These are phyloP conservation scores for Simmondsia chinensis DNA, from an alignment of 148 eudicot genomes.

Conservation along the genomic window DNA sequence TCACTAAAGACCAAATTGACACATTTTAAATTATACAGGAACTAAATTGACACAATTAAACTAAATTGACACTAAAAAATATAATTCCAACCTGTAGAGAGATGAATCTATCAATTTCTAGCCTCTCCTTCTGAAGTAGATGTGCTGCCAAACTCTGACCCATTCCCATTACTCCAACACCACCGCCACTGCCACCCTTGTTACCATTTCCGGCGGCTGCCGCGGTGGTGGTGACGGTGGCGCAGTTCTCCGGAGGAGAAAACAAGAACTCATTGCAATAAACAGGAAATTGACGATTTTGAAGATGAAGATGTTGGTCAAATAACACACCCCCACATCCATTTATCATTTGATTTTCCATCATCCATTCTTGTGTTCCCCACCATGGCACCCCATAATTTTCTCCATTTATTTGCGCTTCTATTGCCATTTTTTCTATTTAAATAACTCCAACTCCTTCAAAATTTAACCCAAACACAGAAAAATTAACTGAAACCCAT, in stretches of 20 bases:
- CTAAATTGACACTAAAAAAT: not conserved
- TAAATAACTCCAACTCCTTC: too few relatives aligned
- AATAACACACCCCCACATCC: too few relatives aligned
- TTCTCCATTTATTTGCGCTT: conserved; percentile 40
- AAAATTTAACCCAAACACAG: too few relatives aligned
- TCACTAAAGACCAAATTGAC: too few relatives aligned
- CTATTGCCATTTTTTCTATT: conserved; percentile 75
- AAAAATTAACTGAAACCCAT: too few relatives aligned
- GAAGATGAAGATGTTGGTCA: too few relatives aligned
- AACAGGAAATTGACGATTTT: too few relatives aligned
- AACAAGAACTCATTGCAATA: too few relatives aligned
- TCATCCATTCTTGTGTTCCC: conserved; percentile 17
- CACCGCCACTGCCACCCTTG: conserved; percentile 8
- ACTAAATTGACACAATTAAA: not conserved
- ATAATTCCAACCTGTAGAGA: conserved; percentile 39
- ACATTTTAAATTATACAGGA: too few relatives aligned
- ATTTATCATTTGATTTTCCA: too few relatives aligned
- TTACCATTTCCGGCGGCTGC: conserved; percentile 8
- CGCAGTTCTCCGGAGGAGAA: conserved; percentile 5
- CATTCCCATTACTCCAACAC: too few relatives aligned
- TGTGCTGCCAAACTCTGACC: conserved; percentile 18
- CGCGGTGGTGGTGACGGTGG: conserved; percentile 1
- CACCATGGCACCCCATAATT: conserved; percentile 35
- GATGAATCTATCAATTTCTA: conserved; percentile 45
- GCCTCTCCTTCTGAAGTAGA: conserved; percentile 38